These are phyloP conservation scores for Tolypocladium ovalisporum DNA, from an alignment of 2,329 filamentous ascomycete species.

Conservation along the genomic window DNA sequence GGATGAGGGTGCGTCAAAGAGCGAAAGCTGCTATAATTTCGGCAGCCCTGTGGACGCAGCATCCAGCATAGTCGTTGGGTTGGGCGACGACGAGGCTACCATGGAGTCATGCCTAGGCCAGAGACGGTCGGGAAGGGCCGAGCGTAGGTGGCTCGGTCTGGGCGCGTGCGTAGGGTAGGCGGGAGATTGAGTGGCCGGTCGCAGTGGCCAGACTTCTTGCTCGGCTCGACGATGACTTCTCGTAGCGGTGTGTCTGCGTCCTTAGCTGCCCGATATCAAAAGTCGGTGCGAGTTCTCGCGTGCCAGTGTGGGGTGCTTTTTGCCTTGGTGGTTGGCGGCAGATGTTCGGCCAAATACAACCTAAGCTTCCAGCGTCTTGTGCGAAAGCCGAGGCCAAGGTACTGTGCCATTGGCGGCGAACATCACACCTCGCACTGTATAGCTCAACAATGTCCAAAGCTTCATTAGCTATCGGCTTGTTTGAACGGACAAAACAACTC, in stretches of 20 bases:
- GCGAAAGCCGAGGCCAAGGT: background rate
- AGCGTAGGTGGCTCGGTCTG: background rate
- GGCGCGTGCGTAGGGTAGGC: background rate
- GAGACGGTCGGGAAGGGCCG: constrained; percentile 1
- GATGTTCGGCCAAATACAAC: constrained; percentile 16
- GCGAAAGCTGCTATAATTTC: constrained; percentile 30
- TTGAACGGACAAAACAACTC: no score
- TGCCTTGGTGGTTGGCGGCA: constrained; percentile 9
- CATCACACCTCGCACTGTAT: background rate
- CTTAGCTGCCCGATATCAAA: constrained; percentile 26
- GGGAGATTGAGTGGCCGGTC: background rate
- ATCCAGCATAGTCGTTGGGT: constrained; percentile 30
- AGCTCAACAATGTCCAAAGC: background rate
- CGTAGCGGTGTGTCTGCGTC: constrained; percentile 17
- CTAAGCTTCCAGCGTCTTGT: background rate
- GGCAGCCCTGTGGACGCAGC: constrained; percentile 29
- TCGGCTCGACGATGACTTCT: background rate
- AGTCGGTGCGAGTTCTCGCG: constrained; percentile 27
- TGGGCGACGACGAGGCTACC: constrained; percentile 26
- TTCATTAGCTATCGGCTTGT: background rate
- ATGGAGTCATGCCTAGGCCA: constrained; percentile 27
- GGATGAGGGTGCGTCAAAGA: constrained; percentile 5
- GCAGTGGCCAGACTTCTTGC: background rate
- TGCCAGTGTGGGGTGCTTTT: constrained; percentile 23
- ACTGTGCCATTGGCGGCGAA: background rate